A percentile compares a stretch with the other conserved stretches of the same genome.
These are phyloP conservation scores for Pseudomonodictys pantanalensis DNA, from an alignment of 495 filamentous ascomycete genomes.

Conservation along the genomic window DNA sequence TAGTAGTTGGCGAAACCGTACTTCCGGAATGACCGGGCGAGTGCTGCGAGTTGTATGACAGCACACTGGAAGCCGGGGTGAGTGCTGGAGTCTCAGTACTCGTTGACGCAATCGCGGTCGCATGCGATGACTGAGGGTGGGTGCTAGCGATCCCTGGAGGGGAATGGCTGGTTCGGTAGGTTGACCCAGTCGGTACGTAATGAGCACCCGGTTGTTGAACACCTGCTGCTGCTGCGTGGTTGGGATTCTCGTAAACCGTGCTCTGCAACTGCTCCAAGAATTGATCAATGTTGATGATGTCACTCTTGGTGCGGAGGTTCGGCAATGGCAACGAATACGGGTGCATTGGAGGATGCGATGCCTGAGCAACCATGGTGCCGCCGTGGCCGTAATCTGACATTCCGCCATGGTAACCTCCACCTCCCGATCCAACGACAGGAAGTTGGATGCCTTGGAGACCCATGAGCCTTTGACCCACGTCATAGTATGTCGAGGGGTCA, in stretches of 20 bases:
- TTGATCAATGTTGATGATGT: slow-evolving; percentile 85
- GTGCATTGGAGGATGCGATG: slow-evolving; percentile 43
- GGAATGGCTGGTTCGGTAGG: slow-evolving; percentile 71
- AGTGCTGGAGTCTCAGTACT: slow-evolving; percentile 71
- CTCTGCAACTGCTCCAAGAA: slow-evolving; percentile 92
- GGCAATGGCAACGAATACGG: slow-evolving; percentile 81
- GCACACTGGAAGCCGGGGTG: slow-evolving; percentile 82
- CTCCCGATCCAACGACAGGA: slow-evolving; percentile 52
- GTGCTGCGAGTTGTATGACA: slow-evolving; percentile 75
- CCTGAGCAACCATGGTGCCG: slow-evolving; percentile 29
- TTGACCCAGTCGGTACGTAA: slow-evolving; percentile 56
- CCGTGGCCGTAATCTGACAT: slow-evolving; percentile 30
- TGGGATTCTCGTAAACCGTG: slow-evolving; percentile 88
- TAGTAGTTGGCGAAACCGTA: slow-evolving; percentile 52
- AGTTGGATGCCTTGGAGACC: slow-evolving; percentile 67
- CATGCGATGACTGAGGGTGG: slow-evolving; percentile 46
- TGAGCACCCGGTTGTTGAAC: slow-evolving; percentile 67
- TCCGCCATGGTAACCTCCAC: slow-evolving; percentile 9
- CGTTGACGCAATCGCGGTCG: slow-evolving; percentile 54
- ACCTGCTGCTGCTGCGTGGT: slow-evolving; percentile 70
- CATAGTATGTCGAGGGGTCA: slow-evolving; percentile 76
- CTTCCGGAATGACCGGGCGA: slow-evolving; percentile 69
- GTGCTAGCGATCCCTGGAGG: slow-evolving; percentile 48
- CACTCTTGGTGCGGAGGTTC: slow-evolving; percentile 86
- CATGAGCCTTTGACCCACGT: slow-evolving; percentile 75